Conservation (phyloP, 208 protist species). For the Trypanosoma scelopori region DNA sequence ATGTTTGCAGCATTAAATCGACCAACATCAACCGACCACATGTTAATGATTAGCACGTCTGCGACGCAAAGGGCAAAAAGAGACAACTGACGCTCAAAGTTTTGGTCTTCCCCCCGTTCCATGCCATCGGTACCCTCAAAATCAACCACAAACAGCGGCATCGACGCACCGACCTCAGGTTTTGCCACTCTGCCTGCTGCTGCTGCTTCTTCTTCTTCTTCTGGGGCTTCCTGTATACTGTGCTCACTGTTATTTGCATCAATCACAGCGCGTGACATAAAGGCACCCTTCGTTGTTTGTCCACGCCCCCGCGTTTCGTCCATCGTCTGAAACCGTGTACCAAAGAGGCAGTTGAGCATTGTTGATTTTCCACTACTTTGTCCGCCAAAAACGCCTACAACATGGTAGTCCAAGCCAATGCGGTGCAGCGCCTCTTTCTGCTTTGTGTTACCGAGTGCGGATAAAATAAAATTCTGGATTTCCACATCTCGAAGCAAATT, state of each 20-base stretch:
- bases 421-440: conserved; percentile 28
- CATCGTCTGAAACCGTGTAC: conserved; percentile 94
- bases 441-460: background rate
- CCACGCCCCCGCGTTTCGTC: conserved; percentile 81
- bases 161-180: conserved; percentile 20
- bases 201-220: conserved; percentile 17
- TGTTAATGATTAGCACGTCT: conserved; percentile 97
- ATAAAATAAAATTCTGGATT: conserved; percentile 48
- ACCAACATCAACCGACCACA: conserved; percentile 97
- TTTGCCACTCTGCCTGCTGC: conserved; percentile 4
- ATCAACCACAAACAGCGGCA: conserved; percentile 93
- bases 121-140: conserved; percentile 97
- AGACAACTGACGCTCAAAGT: conserved; percentile 96
- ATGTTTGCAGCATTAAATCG: conserved; percentile 95
- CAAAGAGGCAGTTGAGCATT: conserved; percentile 96
- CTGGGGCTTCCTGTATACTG: background rate
- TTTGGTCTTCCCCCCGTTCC: conserved; percentile 95
- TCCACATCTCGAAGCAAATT: conserved; percentile 48
- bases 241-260: conserved; percentile 11
- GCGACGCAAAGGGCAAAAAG: conserved; percentile 96
- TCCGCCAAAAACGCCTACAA: conserved; percentile 95
- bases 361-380: conserved; percentile 98
- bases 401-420: conserved; percentile 71
- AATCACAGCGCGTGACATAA: conserved; percentile 49
- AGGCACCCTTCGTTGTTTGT: conserved; percentile 96